These are phyloP conservation scores for Aspergillus baeticus DNA, from an alignment of 495 filamentous ascomycete species.

Conservation along the genomic window DNA sequence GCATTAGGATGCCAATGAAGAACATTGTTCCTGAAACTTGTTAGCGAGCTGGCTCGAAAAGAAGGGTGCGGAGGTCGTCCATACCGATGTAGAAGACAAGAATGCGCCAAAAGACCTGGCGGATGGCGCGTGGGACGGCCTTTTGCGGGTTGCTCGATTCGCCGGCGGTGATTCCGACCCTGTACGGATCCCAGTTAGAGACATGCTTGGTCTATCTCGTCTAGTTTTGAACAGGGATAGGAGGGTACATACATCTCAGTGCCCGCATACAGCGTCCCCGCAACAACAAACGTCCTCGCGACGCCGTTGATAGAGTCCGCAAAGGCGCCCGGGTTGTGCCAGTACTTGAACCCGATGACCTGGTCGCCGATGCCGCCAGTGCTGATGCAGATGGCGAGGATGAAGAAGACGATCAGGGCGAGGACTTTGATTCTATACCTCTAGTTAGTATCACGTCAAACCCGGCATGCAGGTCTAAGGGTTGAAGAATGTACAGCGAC, in stretches of 20 bases:
- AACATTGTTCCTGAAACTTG: conserved; percentile 50
- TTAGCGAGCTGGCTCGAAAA: not conserved
- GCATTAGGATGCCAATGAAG: conserved; percentile 67
- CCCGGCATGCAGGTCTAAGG: too few relatives aligned
- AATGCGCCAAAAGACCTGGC: conserved; percentile 69
- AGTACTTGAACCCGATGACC: conserved; percentile 60
- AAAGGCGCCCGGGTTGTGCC: conserved; percentile 64
- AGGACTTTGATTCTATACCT: conserved; percentile 59
- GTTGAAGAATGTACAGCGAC: conserved; percentile 31
- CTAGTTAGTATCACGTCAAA: too few relatives aligned
- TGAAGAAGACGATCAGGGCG: conserved; percentile 57
- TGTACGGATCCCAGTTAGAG: too few relatives aligned
- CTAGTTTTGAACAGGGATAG: not conserved
- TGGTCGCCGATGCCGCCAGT: conserved; percentile 55
- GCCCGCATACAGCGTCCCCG: conserved; percentile 69
- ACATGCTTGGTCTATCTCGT: too few relatives aligned
- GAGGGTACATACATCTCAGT: conserved; percentile 55
- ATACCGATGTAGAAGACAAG: conserved; percentile 67
- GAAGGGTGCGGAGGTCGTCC: conserved; percentile 1
- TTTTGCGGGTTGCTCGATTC: conserved; percentile 66
- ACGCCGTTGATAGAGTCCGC: conserved; percentile 56
- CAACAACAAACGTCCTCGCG: conserved; percentile 59
- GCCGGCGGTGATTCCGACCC: conserved; percentile 64
- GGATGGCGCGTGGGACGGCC: conserved; percentile 64
- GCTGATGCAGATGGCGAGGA: conserved; percentile 61